phyloP scores from a whole-genome alignment of 2,329 filamentous ascomycete species.

The Aureobasidium pullulans region DNA sequence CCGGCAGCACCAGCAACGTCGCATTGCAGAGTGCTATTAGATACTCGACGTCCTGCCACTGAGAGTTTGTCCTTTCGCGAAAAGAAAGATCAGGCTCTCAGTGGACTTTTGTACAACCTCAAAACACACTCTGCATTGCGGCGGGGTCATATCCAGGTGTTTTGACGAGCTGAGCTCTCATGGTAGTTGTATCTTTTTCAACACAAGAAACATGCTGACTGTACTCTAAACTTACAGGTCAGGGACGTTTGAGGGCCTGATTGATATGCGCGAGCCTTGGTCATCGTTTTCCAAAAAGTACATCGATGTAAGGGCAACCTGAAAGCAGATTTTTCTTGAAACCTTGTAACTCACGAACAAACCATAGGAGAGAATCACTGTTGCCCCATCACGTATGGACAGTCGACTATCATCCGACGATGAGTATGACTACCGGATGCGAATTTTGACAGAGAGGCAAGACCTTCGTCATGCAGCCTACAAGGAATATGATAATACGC shows the following conservation, averaged over 20 bases:
- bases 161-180: too few species aligned
- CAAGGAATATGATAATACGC: slow-evolving; percentile 5
- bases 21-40: too few species aligned
- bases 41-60: too few species aligned
- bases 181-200: too few species aligned
- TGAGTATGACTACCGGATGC: neutral
- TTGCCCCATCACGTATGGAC: neutral
- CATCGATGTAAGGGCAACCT: slow-evolving; percentile 7
- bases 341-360: neutral
- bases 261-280: slow-evolving; percentile 13
- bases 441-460: neutral
- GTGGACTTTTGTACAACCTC: too few species aligned
- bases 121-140: too few species aligned
- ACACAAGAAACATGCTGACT: too few species aligned
- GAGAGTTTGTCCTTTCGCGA: too few species aligned
- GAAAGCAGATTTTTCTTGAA: neutral
- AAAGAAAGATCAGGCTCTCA: too few species aligned
- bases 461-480: neutral
- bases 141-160: too few species aligned
- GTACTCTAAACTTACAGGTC: neutral
- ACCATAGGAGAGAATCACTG: neutral
- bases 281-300: neutral
- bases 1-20: too few species aligned
- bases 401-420: neutral
- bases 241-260: slow-evolving; percentile 12